Evolutionary conservation across 495 filamentous ascomycete genomes (phyloP).

Genomic region (Mytilinidion resinicola): DNA sequence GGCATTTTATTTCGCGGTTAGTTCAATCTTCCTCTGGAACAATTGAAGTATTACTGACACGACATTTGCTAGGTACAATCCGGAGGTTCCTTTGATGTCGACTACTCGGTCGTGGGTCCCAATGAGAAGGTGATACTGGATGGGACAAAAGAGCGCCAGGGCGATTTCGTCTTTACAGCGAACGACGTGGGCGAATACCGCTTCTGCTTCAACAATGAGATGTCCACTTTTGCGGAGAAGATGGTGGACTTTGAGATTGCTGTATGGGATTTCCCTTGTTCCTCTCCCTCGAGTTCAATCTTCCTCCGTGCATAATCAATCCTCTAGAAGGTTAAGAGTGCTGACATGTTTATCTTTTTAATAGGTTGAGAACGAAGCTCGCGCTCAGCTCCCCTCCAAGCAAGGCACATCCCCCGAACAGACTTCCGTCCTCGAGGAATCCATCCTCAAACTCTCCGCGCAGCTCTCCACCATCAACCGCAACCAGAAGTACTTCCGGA

Average conservation of each 20-base stretch:
- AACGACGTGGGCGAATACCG: constrained; percentile 87
- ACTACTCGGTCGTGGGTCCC: constrained; percentile 82
- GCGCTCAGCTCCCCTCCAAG: constrained; percentile 77
- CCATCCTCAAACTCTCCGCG: constrained; percentile 87
- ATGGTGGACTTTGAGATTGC: constrained; percentile 98
- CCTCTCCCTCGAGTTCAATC: neutral
- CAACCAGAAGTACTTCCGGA: constrained; percentile 99
- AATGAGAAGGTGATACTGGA: constrained; percentile 77
- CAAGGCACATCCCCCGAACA: constrained; percentile 91
- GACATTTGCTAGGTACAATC: constrained; percentile 70
- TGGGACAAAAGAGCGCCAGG: constrained; percentile 87
- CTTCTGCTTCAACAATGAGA: constrained; percentile 98
- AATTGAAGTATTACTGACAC: neutral
- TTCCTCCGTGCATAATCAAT: neutral
- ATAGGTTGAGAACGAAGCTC: constrained; percentile 90
- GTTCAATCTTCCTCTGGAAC: neutral
- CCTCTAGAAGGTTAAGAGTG: neutral
- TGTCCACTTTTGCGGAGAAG: constrained; percentile 97
- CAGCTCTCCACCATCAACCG: constrained; percentile 93
- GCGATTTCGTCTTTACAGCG: constrained; percentile 97
- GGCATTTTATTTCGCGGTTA: constrained; percentile 96
- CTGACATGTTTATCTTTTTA: neutral
- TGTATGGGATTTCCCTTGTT: constrained; percentile 46
- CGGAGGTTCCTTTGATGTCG: constrained; percentile 91
- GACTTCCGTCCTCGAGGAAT: constrained; percentile 84